Base-by-base conservation (phyloP, 2,329 filamentous ascomycete species). In the Aspergillus fructus region DNA sequence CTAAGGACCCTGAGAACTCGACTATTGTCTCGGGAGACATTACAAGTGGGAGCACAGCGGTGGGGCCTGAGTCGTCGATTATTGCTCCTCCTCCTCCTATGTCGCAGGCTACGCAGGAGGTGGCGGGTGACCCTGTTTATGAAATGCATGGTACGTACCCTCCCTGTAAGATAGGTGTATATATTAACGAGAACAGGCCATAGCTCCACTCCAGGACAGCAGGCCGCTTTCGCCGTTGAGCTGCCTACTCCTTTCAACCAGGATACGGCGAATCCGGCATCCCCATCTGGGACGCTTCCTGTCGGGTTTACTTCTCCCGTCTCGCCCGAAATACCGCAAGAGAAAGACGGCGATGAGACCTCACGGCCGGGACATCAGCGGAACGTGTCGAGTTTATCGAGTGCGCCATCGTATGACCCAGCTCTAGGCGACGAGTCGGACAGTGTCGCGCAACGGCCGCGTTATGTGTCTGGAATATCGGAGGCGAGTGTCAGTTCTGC, bases 201-300 rank as follows among this genome's bases (percentile, higher is more conserved):
- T 27, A 60, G 55, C 53, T 2, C 24, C 27, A 30, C 27, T 11
- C 8, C 27, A 4, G 27, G 8, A 33, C 8, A 57, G 41, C 40
- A 50, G 37, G 12, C 8, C 12, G 1, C 49, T 19, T 13, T 30
- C 3, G 56, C 59, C 0, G 51, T 61, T 7, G 61, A 63, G 13
- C 56, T 63, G 8, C 59, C 61, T 3, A 62, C 61, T 2, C 15
- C 56, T 3, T 61, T 43, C 41, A 62, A 62, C 34, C 45, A 54
- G 13, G 40, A 34, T 2, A 17, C 43, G 2, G 40, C 55, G 7
- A 46, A 17, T 5, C 43, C 43, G 8, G 24, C 30, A 5, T 42
- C 19, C 2, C 42, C 53, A 5, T 19, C 33, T 12, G n/a, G 34
- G 2, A 21, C 39, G 12, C 19, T 33, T 17, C 37, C 33, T 8